Percentiles rank a stretch among this genome's conserved stretches.
phyloP scores from a whole-genome alignment of 495 filamentous ascomycete genomes.

The Lentithecium fluviatile region DNA sequence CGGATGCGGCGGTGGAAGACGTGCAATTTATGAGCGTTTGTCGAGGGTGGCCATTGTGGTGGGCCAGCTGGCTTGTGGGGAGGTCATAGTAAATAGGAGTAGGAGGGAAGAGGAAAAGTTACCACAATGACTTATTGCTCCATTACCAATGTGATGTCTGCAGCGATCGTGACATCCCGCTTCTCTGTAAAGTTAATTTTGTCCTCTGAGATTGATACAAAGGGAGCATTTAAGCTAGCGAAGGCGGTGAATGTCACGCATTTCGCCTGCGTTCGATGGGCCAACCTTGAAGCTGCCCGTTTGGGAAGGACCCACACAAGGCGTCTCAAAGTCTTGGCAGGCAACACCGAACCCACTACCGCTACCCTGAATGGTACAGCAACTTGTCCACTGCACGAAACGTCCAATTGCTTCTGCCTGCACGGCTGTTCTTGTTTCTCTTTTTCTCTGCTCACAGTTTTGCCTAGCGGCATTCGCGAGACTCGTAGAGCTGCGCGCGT shows the following conservation, averaged over 20 bases:
- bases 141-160: background rate
- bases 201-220: no score
- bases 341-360: no score
- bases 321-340: no score
- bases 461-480: background rate
- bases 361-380: no score
- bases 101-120: constrained; percentile 22
- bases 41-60: background rate
- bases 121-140: background rate
- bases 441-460: background rate
- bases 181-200: no score
- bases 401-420: background rate
- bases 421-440: background rate
- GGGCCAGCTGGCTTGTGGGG: background rate
- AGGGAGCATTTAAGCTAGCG: no score
- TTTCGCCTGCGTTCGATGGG: background rate
- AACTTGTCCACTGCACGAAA: no score
- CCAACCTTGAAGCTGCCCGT: no score
- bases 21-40: constrained; percentile 8
- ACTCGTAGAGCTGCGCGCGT: background rate
- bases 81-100: constrained; percentile 21
- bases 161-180: background rate
- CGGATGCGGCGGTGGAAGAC: constrained; percentile 3
- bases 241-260: no score
- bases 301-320: no score